Base-by-base conservation (phyloP, 805 yeast genomes). In the Suhomyces vadensis region DNA sequence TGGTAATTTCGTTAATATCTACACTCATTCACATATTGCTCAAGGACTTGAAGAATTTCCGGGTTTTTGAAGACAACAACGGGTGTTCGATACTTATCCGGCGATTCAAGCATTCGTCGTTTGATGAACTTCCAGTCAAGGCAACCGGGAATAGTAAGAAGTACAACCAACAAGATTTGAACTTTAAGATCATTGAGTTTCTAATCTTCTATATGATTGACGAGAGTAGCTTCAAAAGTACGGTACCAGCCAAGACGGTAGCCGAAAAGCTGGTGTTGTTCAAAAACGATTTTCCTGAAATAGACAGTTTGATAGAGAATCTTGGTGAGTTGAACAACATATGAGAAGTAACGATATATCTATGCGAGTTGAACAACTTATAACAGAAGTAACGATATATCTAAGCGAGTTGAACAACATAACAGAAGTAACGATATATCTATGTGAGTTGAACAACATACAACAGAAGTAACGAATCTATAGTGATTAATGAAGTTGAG, bases 181-280 rank as follows among this genome's bases (percentile, higher is more conserved):
- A 82, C 52, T 77, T 83, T 50, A 79, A 82, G 52, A 74, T 82
- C 9, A 71, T 85, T 39, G 91, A 85, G 63, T 85, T 85, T 57
- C 64, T 85, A 41, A 77, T 85, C 43, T 82, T 84, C 57, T 85
- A 85, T 55, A 62, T 85, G 43, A 71, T 79, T 6, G 89, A 88
- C 9, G 92, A 84, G 58, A 63, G 75, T n/a, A 51, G 42, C 16
- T 44, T 49, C 4, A 45, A 44, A 21, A 37, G 48, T 20, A 22
- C 20, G 17, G 19, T 39, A 19, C 13, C 43, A 6, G 17, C 21
- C 3, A 36, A 39, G 23, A 21, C 38, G 20, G 39, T 31, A 10
- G 44, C 31, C 3, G 67, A 71, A 35, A 71, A 71, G 48, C 60
- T 72, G 2, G 55, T 55, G 11, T 55, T 65, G 33, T 69, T 71